Conservation (phyloP, 1,284 basidiomycete genomes). For the Trametes versicolor region DNA sequence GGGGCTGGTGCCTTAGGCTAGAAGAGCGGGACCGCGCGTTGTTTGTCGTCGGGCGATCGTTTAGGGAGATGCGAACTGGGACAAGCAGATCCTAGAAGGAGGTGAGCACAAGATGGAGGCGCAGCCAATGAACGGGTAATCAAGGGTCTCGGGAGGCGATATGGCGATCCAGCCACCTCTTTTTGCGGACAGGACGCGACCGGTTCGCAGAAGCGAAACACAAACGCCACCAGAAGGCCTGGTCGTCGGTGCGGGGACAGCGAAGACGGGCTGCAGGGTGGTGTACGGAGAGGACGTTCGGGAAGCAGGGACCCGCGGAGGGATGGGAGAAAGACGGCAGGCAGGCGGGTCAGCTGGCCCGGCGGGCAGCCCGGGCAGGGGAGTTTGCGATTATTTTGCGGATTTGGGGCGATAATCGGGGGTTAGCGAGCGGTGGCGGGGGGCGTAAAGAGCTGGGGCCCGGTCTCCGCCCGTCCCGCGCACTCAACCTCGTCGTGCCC, state of each 20-base stretch:
- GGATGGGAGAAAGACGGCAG: background rate
- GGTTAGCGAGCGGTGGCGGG: constrained; percentile 15
- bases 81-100: constrained; percentile 2
- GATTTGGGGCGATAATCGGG: constrained; percentile 18
- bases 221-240: constrained; percentile 23
- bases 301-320: constrained; percentile 8
- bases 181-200: background rate
- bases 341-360: constrained; percentile 6
- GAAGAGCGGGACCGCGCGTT: background rate
- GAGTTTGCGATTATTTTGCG: background rate
- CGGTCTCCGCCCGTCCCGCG: background rate
- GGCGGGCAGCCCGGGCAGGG: constrained; percentile 17
- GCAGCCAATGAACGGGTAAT: constrained; percentile 5
- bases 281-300: constrained; percentile 1
- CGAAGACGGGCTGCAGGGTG: background rate
- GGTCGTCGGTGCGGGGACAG: background rate
- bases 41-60: background rate
- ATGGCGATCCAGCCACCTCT: constrained; percentile 2
- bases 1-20: background rate
- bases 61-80: background rate
- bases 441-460: constrained; percentile 9
- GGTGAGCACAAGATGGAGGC: background rate
- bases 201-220: constrained; percentile 2
- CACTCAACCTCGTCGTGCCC: background rate
- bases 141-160: constrained; percentile 9